These are phyloP conservation scores for Zea luxurians DNA, from an alignment of 176 grass and related monocot species.

Conservation along the genomic window DNA sequence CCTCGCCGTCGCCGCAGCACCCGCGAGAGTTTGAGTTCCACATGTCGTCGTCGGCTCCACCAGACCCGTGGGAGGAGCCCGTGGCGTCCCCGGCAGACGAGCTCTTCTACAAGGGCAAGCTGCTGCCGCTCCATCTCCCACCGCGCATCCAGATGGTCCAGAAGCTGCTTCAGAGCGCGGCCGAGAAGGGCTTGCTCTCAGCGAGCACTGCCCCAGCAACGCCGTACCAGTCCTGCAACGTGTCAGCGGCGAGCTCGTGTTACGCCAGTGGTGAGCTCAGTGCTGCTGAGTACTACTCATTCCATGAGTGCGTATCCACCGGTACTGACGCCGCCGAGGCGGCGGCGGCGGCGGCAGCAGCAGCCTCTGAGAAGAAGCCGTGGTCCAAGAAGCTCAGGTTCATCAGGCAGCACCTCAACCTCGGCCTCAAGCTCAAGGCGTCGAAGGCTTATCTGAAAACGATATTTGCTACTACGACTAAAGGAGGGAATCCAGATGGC, in stretches of 20 bases:
- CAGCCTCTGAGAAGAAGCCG: conserved; percentile 52
- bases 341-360: not conserved
- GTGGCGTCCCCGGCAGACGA: conserved; percentile 88
- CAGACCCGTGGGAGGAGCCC: conserved; percentile 43
- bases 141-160: conserved; percentile 78
- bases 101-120: conserved; percentile 98
- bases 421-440: conserved; percentile 84
- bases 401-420: conserved; percentile 79
- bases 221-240: conserved; percentile 45
- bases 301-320: conserved; percentile 53
- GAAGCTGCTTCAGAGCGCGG: conserved; percentile 56
- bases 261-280: conserved; percentile 67
- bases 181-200: conserved; percentile 41
- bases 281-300: conserved; percentile 60
- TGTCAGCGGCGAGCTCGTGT: conserved; percentile 67
- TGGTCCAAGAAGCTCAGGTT: conserved; percentile 94
- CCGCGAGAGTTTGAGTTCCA: conserved; percentile 92
- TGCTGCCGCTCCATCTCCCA: conserved; percentile 86
- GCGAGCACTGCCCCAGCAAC: conserved; percentile 58
- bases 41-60: conserved; percentile 44
- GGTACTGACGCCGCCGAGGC: conserved; percentile 40
- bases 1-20: conserved; percentile 38
- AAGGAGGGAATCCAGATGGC: conserved; percentile 49
- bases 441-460: conserved; percentile 88
- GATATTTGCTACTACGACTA: conserved; percentile 57